Evolutionary conservation across 2,329 filamentous ascomycete genomes (phyloP).

Genomic region (Coniella vitis): DNA sequence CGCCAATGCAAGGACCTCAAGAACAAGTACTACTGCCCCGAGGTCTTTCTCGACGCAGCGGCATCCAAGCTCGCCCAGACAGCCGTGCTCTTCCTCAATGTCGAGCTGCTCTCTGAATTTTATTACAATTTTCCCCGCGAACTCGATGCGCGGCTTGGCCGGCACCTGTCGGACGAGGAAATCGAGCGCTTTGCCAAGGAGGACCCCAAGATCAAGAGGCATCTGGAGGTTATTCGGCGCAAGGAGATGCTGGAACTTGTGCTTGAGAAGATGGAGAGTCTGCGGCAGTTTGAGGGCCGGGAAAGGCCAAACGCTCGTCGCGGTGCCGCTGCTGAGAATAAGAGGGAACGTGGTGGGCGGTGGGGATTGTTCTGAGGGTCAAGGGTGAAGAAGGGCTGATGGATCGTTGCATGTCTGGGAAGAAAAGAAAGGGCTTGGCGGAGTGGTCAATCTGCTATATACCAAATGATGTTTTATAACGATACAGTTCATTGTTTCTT

Average conservation of each 20-base stretch:
- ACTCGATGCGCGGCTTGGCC: slow-evolving; percentile 77
- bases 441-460: slow-evolving; percentile 1
- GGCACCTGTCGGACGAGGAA: slow-evolving; percentile 69
- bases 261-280: slow-evolving; percentile 88
- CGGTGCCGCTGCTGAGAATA: slow-evolving; percentile 22
- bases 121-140: slow-evolving; percentile 97
- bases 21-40: slow-evolving; percentile 95
- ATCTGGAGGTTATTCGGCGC: slow-evolving; percentile 84
- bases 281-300: slow-evolving; percentile 74
- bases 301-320: slow-evolving; percentile 54
- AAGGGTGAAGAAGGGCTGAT: not conserved
- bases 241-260: slow-evolving; percentile 93
- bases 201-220: slow-evolving; percentile 80
- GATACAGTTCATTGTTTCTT: not conserved
- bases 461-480: slow-evolving; percentile 5
- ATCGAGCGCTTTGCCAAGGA: slow-evolving; percentile 88
- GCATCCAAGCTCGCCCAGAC: slow-evolving; percentile 92
- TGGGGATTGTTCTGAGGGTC: slow-evolving; percentile 15
- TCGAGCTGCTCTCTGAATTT: slow-evolving; percentile 93
- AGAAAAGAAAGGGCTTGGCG: not conserved
- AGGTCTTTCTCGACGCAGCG: slow-evolving; percentile 95
- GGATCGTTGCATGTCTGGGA: too few species aligned
- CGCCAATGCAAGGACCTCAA: slow-evolving; percentile 77
- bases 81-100: slow-evolving; percentile 93
- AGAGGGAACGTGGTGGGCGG: slow-evolving; percentile 20